A percentile compares a stretch with the other conserved stretches of the same genome.
phyloP scores from a whole-genome alignment of 192 early-diverging fungal species.

The Entomortierella chlamydospora region DNA sequence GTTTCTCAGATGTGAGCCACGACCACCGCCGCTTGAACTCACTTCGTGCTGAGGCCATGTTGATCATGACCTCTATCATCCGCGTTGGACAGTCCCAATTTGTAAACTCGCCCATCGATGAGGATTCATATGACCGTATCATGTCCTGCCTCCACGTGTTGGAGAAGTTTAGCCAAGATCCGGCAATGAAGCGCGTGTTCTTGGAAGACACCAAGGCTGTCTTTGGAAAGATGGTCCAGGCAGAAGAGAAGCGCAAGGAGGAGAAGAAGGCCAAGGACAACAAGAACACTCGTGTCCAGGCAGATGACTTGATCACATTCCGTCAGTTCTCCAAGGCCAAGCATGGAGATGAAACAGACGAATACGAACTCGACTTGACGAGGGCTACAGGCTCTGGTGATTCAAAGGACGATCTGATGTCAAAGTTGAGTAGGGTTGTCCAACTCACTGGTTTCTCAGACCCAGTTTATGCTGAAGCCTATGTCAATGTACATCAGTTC shows the following conservation, averaged over 20 bases:
- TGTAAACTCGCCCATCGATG: constrained; percentile 89
- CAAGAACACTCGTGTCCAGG: constrained; percentile 75
- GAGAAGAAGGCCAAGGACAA: constrained; percentile 75
- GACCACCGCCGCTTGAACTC: constrained; percentile 73
- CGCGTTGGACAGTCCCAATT: constrained; percentile 92
- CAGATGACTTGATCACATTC: constrained; percentile 91
- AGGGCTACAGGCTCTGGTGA: constrained; percentile 82
- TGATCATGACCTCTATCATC: constrained; percentile 97
- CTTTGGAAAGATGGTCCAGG: constrained; percentile 73
- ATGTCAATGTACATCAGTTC: constrained; percentile 97
- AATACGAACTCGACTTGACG: constrained; percentile 92
- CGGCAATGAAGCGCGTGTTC: constrained; percentile 66
- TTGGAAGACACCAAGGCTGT: constrained; percentile 69
- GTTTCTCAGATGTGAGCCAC: constrained; percentile 69
- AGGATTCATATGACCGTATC: constrained; percentile 96
- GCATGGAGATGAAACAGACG: constrained; percentile 72
- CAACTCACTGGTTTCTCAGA: constrained; percentile 98
- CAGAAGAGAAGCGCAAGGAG: constrained; percentile 73
- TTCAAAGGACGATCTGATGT: constrained; percentile 81
- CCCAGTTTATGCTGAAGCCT: constrained; percentile 98
- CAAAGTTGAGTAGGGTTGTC: constrained; percentile 93
- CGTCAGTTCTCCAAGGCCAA: constrained; percentile 84
- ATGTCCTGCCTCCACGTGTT: constrained; percentile 85
- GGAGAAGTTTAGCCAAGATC: constrained; percentile 68
- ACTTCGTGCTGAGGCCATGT: constrained; percentile 95